Percentiles rank a stretch among this genome's conserved stretches.
Conservation (phyloP, 495 filamentous ascomycete species). For the Xylaria cubensis region DNA sequence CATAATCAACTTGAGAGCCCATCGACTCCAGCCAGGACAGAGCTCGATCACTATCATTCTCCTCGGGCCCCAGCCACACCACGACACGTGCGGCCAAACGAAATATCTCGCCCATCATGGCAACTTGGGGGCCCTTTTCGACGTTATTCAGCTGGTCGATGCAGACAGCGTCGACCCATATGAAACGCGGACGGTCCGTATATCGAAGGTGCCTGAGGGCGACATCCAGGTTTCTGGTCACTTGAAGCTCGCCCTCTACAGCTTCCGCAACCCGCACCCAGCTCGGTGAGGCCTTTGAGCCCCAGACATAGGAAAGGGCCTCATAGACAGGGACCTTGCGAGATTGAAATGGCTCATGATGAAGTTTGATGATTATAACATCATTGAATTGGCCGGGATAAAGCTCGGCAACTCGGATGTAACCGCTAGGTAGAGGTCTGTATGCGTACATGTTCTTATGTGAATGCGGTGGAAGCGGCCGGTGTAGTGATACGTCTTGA, state of each 20-base stretch:
- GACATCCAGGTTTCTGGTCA: not conserved
- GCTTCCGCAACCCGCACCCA: not conserved
- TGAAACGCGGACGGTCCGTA: not conserved
- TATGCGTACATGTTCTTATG: not conserved
- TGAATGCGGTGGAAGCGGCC: not conserved
- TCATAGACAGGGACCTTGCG: not conserved
- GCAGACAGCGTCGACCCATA: not conserved
- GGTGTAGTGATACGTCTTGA: not conserved
- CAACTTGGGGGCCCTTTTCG: not conserved
- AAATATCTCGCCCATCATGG: conserved; percentile 3
- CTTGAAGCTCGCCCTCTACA: not conserved
- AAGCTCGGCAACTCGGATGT: not conserved
- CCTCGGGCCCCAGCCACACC: not conserved
- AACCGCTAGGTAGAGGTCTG: not conserved
- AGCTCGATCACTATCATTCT: not conserved
- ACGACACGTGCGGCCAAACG: not conserved
- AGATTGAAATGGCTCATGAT: not conserved
- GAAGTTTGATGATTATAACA: not conserved
- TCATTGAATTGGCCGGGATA: not conserved
- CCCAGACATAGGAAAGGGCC: not conserved
- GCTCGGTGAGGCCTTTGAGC: not conserved
- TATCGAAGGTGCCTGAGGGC: not conserved
- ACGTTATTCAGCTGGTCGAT: not conserved
- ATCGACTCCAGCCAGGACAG: not conserved
- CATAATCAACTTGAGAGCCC: conserved; percentile 1